phyloP scores from a whole-genome alignment of 2,329 filamentous ascomycete genomes.

The Sclerotinia minor region DNA sequence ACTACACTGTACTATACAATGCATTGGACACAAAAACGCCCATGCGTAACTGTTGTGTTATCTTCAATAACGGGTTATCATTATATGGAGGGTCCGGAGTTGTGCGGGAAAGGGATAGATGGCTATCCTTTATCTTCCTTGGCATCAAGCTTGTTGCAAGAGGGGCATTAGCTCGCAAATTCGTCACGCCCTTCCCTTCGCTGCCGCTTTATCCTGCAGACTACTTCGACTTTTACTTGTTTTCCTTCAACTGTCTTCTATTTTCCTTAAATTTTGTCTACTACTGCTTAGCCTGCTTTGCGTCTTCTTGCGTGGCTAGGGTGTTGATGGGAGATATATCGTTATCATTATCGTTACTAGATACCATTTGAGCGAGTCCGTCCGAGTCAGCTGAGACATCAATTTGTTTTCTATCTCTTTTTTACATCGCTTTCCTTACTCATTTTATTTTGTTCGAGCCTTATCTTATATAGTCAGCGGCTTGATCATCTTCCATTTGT shows the following conservation, averaged over 20 bases:
- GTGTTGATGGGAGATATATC: slow-evolving; percentile 15
- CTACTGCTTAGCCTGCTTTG: background rate
- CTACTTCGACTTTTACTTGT: background rate
- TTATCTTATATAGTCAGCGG: slow-evolving; percentile 1
- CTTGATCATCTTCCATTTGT: slow-evolving; percentile 7
- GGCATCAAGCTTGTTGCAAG: too few species aligned
- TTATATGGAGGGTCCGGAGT: background rate
- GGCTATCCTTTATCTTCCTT: background rate
- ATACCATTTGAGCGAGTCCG: slow-evolving; percentile 12
- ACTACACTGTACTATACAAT: background rate
- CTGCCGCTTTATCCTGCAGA: background rate
- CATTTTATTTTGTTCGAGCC: background rate
- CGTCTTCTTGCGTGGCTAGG: background rate
- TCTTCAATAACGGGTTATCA: slow-evolving; percentile 1
- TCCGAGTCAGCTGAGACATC: slow-evolving; percentile 6
- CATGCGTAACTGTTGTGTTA: slow-evolving; percentile 16
- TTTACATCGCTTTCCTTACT: slow-evolving; percentile 3
- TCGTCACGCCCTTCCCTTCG: background rate
- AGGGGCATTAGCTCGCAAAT: background rate
- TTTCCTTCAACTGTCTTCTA: background rate
- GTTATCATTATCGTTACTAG: slow-evolving; percentile 7
- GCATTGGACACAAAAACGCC: slow-evolving; percentile 20
- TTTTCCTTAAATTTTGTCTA: background rate
- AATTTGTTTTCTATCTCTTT: slow-evolving; percentile 1
- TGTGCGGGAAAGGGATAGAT: background rate